These are phyloP conservation scores for Candida sojae DNA, from an alignment of 1,139 yeast genomes.

Conservation along the genomic window DNA sequence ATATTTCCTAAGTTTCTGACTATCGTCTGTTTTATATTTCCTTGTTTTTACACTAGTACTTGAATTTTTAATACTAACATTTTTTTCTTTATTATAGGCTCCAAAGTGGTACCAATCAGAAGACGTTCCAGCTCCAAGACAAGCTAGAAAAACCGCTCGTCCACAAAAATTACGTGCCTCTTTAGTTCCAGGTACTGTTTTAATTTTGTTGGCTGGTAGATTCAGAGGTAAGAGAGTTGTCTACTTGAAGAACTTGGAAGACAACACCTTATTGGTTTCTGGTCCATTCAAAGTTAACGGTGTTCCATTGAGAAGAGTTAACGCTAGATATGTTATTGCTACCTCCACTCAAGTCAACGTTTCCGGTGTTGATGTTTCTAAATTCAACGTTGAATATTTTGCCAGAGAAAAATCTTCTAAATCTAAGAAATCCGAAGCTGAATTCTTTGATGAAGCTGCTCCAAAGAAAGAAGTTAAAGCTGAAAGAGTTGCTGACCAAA, in stretches of 20 bases:
- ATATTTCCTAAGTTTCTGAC: background rate
- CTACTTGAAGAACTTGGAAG: slow-evolving; percentile 96
- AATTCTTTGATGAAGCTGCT: slow-evolving; percentile 87
- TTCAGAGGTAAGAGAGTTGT: slow-evolving; percentile 99
- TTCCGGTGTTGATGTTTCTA: slow-evolving; percentile 80
- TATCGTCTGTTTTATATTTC: background rate
- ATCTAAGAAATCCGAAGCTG: slow-evolving; percentile 86
- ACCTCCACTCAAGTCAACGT: slow-evolving; percentile 92
- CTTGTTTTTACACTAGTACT: too few relatives aligned
- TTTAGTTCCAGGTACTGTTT: slow-evolving; percentile 97
- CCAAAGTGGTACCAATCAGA: slow-evolving; percentile 97
- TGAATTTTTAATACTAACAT: slow-evolving; percentile 32
- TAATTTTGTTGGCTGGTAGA: slow-evolving; percentile 98
- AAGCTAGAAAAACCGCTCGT: slow-evolving; percentile 87
- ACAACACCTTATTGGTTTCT: slow-evolving; percentile 95
- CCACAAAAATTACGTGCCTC: slow-evolving; percentile 97
- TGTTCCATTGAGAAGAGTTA: slow-evolving; percentile 99
- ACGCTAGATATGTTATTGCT: slow-evolving; percentile 98
- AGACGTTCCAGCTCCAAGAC: slow-evolving; percentile 86
- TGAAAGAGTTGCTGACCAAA: slow-evolving; percentile 98
- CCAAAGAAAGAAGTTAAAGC: slow-evolving; percentile 88
- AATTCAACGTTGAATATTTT: slow-evolving; percentile 94
- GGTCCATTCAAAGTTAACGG: slow-evolving; percentile 99
- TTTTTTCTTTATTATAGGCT: slow-evolving; percentile 46
- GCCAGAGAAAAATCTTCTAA: slow-evolving; percentile 92